Evolutionary conservation across 2,329 filamentous ascomycete genomes (phyloP), one percentile per base, ranked within the genome.

Genomic region (Pestalotiopsis sp.): DNA sequence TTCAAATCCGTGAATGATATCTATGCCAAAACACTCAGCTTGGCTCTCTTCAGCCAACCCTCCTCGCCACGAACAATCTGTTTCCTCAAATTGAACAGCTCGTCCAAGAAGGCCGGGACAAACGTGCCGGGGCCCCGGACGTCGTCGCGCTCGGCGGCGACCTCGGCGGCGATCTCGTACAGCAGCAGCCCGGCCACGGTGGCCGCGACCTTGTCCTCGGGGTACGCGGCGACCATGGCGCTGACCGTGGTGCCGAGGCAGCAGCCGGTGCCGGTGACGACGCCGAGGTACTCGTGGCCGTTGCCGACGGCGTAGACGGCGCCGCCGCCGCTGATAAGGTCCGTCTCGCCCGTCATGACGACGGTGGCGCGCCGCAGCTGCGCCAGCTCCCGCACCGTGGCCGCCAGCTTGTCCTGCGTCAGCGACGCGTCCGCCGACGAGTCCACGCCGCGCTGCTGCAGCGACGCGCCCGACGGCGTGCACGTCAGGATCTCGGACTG

Each of bases 401-500:
- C 76, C 2, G 88, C 90, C 69, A 90, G 88, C 71, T 92, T 89
- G 0, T 82, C 75, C 1, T 82, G 73, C 20, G 78, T 76, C 36
- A 20, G 25, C 4, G 78, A 70, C 2, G 83, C 83, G 77, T 71
- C 89, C 79, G 89, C 89, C 4, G 87, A 88, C 71, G 91, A 94
- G 80, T 98, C 95, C 12, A 98, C 95, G 63, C 95, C 95, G 58
- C 91, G 90, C 80, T 98, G 95, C 71, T 90, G 88, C 2, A 84
- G 70, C 13, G 67, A 39, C 2, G 73, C 61, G 56, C 69, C 68
- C 56, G 70, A 73, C 59, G 71, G 77, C 71, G 58, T 86, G 84
- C 57, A 91, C 76, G 95, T 97, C 79, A 94, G 92, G 84, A 98
- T 94, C 80, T 98, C 96, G 67, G 92, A 90, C 78, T 97, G 94